Evolutionary conservation across 352 stramenopile species (phyloP), one percentile per base, ranked within the genome.

Genomic region (Phytophthora melonis): DNA sequence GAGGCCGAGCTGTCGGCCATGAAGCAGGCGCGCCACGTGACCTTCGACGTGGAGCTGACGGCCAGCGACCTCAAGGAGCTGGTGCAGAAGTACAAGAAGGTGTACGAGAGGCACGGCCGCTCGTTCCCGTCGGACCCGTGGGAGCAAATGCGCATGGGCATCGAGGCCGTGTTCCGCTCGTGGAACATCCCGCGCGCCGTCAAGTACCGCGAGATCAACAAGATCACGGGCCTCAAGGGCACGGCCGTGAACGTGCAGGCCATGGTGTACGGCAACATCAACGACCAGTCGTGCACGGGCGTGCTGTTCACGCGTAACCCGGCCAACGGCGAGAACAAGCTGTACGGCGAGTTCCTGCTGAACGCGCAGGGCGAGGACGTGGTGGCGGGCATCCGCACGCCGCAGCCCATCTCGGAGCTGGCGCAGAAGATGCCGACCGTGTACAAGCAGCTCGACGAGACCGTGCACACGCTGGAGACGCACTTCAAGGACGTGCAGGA

Each of bases 121-220:
- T 65, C 57, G 57, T 76, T 76, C 57, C 69, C 69, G 57, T 66
- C 57, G 10, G 69, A 76, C 58, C 69, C 63, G 18, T 75, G 68
- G 68, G 68, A 75, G 57, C 68, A 72, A 57, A 72, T 75, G 68
- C 62, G 62, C 39, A 75, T 75, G 68, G 68, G 68, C 49, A 75
- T 75, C 21, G 68, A 75, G 63, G 68, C 68, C 56, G 68, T 75
- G 14, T 75, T 75, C 68, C 68, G 39, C 36, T 75, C 62, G 62
- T 71, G 68, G 63, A 75, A 75, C 57, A 75, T 72, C 68, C 68
- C 68, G 49, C 68, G 68, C 50, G 68, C 68, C 23, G 63, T 75
- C 56, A 75, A 72, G 41, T 72, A 75, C 62, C 68, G 68, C 57
- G 63, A 72, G 52, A 75, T 76, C 58, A 72, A 76, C 69, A 76